Evolutionary conservation across 2,329 filamentous ascomycete genomes (phyloP), one percentile per base, ranked within the genome.

Genomic region (Raffaelea ambrosiae): DNA sequence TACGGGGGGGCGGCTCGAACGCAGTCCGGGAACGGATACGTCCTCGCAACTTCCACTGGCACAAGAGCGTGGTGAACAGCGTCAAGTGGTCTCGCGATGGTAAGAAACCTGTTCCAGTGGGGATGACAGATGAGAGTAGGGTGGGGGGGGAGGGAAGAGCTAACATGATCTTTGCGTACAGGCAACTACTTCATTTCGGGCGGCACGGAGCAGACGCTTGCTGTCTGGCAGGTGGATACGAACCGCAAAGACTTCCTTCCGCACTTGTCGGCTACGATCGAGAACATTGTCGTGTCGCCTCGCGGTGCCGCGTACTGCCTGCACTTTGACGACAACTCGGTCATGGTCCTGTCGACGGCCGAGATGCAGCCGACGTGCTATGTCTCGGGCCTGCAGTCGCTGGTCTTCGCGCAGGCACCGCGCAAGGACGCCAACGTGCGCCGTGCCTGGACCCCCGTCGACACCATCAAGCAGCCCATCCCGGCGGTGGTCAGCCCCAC

Each of bases 161-260:
- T 38, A 38, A 38, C 69, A 52, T 69, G 58, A 43, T n/a, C n/a
- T n/a, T n/a, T 40, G 38, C 44, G 14, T 3, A 10, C 55, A 93
- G 87, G 88, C 44, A 89, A 95, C 61, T 98, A 98, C 63, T 68
- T 98, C 50, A 83, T 98, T 46, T 97, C 93, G 48, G 93, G 93
- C 60, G 93, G 93, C 29, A 81, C 82, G 20, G 93, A 98, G 66
- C 90, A 88, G 8, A 86, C 88, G 19, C 72, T 98, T 39, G 87
- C 95, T 9, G 71, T 96, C 29, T 97, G 90, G 90, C 93, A 98
- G 66, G 72, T 96, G 49, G 87, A 94, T 55, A 96, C 91, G 1
- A 83, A 83, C 53, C 84, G 84, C 61, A 81, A 81, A 58, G 85
- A 93, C 60, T 88, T 84, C 59, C 70, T 98, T 23, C 93, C 93